Base-by-base conservation (phyloP, 768 basidiomycete species). In the Mycena pura region DNA sequence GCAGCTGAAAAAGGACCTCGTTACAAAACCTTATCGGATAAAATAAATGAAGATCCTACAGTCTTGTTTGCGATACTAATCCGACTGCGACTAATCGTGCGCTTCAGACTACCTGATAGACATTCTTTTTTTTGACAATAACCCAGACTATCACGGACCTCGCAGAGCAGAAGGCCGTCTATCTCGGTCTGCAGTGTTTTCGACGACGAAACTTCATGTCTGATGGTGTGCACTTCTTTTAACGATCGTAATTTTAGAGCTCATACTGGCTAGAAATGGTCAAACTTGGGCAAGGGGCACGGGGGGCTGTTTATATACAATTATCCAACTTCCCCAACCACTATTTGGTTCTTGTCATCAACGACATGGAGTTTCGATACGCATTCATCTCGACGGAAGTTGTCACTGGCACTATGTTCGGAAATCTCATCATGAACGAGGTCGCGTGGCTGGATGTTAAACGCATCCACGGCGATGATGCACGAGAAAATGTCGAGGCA, bases 261-360 rank as follows among this genome's bases (percentile, higher is more conserved):
- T 57, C 9, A 57, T 25, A 1, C 7, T 6, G 9, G 57, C 22
- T 63, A 92, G 95, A 96, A 70, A 57, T 87, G 40, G 72, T 74
- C 19, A 93, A 93, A 69, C 81, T 94, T 48, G 93, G 95, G 0
- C 76, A 84, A 2, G 73, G 82, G 14, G 80, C 83, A 21, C 85
- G 86, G 44, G 85, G 84, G 36, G 84, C 75, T 41, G 79, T 95
- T 24, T 95, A 88, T 73, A 89, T 95, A 62, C 89, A 91, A 67
- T 82, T 96, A 8, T 71, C 86, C 39, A 90, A 85, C 58, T 93
- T 92, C 69, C 88, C 90, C 1, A 83, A 78, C 43, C 91, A 96
- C 71, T 95, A 93, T 71, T 86, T 97, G 38, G 92, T 93, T 11
- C 82, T 96, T 24, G 88, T 94, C 39, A 85, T 95, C 62, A 87